Evolutionary conservation across 352 stramenopile genomes (phyloP).

Genomic region (Phytophthora pluvialis): DNA sequence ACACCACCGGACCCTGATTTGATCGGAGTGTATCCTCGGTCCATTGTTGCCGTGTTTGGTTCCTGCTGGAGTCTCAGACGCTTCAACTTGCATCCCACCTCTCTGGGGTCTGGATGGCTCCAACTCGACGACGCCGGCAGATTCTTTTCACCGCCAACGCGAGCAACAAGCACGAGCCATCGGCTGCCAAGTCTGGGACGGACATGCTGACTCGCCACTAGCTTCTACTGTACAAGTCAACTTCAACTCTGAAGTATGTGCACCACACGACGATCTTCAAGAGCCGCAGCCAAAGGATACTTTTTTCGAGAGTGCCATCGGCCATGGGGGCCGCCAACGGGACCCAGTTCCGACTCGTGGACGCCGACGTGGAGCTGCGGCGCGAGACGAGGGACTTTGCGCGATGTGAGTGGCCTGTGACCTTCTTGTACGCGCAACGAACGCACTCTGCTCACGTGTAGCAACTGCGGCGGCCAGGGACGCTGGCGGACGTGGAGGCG

Average conservation of each 20-base stretch:
- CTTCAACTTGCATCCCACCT: too few relatives aligned
- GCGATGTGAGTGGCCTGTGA: slow-evolving; percentile 47
- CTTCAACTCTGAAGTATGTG: slow-evolving; percentile 29
- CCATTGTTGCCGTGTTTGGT: not conserved
- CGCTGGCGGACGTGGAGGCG: slow-evolving; percentile 66
- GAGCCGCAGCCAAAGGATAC: slow-evolving; percentile 18
- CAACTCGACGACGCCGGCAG: too few relatives aligned
- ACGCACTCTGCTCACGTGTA: not conserved
- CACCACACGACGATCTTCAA: slow-evolving; percentile 34
- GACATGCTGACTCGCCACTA: too few relatives aligned
- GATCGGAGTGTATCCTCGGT: slow-evolving; percentile 9
- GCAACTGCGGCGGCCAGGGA: slow-evolving; percentile 45
- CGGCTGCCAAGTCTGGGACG: too few relatives aligned
- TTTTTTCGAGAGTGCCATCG: slow-evolving; percentile 13
- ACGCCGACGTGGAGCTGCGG: slow-evolving; percentile 67
- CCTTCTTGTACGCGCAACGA: not conserved
- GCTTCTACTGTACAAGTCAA: too few relatives aligned
- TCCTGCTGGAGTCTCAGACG: too few relatives aligned
- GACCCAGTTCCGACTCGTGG: slow-evolving; percentile 56
- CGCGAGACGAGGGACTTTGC: slow-evolving; percentile 84
- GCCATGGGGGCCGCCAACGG: slow-evolving; percentile 63
- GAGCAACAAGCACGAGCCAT: too few relatives aligned
- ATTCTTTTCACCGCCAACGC: too few relatives aligned
- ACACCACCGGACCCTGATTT: not conserved
- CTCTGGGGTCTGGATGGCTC: too few relatives aligned